These are phyloP conservation scores for Thermothelomyces thermophilus DNA, from an alignment of 2,329 filamentous ascomycete species.

Conservation along the genomic window DNA sequence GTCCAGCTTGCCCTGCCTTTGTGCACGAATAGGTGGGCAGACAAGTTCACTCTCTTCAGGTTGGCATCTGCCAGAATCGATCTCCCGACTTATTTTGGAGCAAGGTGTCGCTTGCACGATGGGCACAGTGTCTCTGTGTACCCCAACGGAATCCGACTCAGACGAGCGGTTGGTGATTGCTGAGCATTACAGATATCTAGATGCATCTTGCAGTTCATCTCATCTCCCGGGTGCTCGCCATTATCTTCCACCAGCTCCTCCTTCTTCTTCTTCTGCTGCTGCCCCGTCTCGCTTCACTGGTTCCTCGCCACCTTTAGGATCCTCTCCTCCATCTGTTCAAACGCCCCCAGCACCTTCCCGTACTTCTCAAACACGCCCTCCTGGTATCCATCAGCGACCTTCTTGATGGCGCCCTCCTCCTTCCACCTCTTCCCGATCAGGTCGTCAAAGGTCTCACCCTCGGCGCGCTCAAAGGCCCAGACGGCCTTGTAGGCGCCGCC, in stretches of 20 bases:
- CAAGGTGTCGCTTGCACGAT: too few relatives aligned
- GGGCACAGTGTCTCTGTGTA: too few relatives aligned
- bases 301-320: conserved; percentile 46
- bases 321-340: conserved; percentile 65
- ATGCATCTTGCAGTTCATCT: neutral
- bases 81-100: too few relatives aligned
- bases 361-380: conserved; percentile 70
- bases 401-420: conserved; percentile 75
- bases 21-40: neutral
- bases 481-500: conserved; percentile 94
- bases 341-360: conserved; percentile 66
- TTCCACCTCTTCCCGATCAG: conserved; percentile 78
- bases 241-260: neutral
- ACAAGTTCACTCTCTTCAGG: too few relatives aligned
- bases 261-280: too few relatives aligned
- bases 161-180: too few relatives aligned
- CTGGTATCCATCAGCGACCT: conserved; percentile 75
- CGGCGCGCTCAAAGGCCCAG: conserved; percentile 71
- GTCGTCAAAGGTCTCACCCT: conserved; percentile 76
- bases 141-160: too few relatives aligned
- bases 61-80: too few relatives aligned
- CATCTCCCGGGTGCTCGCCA: neutral
- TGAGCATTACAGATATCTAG: too few relatives aligned
- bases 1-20: neutral
- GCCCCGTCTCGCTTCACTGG: neutral